Base-by-base conservation (phyloP, 2,329 filamentous ascomycete species). In the Talaromyces marneffei region DNA sequence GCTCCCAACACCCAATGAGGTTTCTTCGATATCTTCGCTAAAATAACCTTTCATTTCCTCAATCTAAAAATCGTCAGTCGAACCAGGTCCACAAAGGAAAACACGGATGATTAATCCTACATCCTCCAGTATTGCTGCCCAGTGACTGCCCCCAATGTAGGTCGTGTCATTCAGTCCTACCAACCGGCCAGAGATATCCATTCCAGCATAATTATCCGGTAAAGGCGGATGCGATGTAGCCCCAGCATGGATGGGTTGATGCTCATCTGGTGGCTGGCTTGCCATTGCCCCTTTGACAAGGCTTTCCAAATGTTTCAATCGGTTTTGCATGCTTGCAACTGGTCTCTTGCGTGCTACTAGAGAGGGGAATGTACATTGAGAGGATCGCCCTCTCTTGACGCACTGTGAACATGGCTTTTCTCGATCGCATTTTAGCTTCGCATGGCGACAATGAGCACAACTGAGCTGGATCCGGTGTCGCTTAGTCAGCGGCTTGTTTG, bases 211-310 rank as follows among this genome's bases (percentile, higher is more conserved):
- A 10, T 48, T n/a, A n/a, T 27, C 6, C 14, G 25, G 44, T n/a
- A 48, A 9, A 6, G 14, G 25, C 20, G n/a, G n/a, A n/a, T n/a
- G n/a, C n/a, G n/a, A n/a, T n/a, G 5, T n/a, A 48, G 7, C 5
- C 23, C 16, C 10, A 57, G 20, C 12, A 37, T 20, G n/a, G n/a
- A n/a, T n/a, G n/a, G n/a, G n/a, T n/a, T n/a, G 18, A 33, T 18
- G 53, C n/a, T 46, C 25, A 48, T 46, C 40, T 37, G 40, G 46
- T n/a, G 40, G 39, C 40, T 48, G 55, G 55, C 55, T 48, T 57
- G 55, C 55, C 55, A 57, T 57, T 46, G 55, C 39, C 18, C 37
- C 55, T 57, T 57, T 57, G n/a, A 57, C 55, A 7, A 57, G 55
- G 16, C 55, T 29, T 57, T 57, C 55, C 40, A 57, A 23, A 48